These are phyloP conservation scores for Aegilops bicornis DNA, from an alignment of 176 grass and related monocot species.

Conservation along the genomic window DNA sequence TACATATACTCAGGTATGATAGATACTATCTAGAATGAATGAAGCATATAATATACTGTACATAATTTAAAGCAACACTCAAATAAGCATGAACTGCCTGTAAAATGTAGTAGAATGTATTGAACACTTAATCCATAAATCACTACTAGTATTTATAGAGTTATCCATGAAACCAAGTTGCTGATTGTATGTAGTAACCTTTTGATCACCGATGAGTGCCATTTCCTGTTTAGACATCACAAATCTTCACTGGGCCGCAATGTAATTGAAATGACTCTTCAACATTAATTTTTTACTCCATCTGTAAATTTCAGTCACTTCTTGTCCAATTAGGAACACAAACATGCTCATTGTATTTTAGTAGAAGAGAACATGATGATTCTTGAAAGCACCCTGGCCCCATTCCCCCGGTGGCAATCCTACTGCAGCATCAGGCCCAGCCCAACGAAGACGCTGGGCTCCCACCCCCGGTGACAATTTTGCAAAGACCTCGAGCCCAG, in stretches of 20 bases:
- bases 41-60: background rate
- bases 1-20: background rate
- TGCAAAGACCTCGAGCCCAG: no score
- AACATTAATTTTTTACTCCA: background rate
- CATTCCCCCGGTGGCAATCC: no score
- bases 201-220: background rate
- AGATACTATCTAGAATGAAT: background rate
- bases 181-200: background rate
- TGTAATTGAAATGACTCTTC: slow-evolving; percentile 13
- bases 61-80: slow-evolving; percentile 2
- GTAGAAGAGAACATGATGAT: background rate
- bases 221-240: background rate
- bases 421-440: no score
- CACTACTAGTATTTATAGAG: background rate
- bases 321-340: background rate
- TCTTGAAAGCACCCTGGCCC: background rate
- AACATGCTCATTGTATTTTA: background rate
- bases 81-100: background rate
- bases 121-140: background rate
- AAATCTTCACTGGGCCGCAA: background rate
- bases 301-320: slow-evolving; percentile 4
- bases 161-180: background rate
- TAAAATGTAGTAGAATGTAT: background rate
- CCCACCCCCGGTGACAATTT: no score
- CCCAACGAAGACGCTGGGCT: no score